phyloP scores from a whole-genome alignment of 2,329 filamentous ascomycete species.

The Neonectria magnoliae region DNA sequence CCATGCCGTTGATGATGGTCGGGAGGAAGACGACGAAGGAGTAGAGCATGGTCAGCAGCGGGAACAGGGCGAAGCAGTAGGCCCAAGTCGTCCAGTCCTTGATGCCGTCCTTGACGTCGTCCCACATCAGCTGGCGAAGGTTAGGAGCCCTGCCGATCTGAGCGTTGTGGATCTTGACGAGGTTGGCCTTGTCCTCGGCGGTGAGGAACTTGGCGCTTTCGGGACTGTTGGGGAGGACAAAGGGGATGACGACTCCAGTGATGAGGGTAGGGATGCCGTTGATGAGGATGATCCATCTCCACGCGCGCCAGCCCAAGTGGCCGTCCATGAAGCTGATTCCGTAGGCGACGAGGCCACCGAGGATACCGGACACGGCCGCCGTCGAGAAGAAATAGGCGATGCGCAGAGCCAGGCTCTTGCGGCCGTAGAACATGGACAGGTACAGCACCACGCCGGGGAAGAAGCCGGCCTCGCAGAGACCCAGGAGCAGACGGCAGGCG shows the following conservation, averaged over 20 bases:
- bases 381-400: slow-evolving; percentile 71
- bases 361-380: slow-evolving; percentile 70
- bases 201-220: slow-evolving; percentile 57
- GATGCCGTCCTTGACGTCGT: slow-evolving; percentile 36
- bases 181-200: slow-evolving; percentile 53
- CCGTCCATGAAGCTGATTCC: slow-evolving; percentile 72
- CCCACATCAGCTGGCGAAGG: slow-evolving; percentile 42
- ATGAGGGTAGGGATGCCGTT: slow-evolving; percentile 59
- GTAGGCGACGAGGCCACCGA: slow-evolving; percentile 72
- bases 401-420: slow-evolving; percentile 68
- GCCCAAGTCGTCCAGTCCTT: slow-evolving; percentile 72
- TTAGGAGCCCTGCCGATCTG: slow-evolving; percentile 51
- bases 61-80: slow-evolving; percentile 69
- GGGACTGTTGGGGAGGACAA: slow-evolving; percentile 67
- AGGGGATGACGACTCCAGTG: slow-evolving; percentile 64
- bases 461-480: slow-evolving; percentile 58
- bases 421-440: slow-evolving; percentile 72
- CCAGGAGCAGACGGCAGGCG: slow-evolving; percentile 51
- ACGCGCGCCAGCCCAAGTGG: slow-evolving; percentile 64
- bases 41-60: slow-evolving; percentile 73
- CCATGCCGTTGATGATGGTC: slow-evolving; percentile 73
- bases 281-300: slow-evolving; percentile 73
- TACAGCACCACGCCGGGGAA: slow-evolving; percentile 61
- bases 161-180: slow-evolving; percentile 59
- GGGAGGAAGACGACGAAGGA: slow-evolving; percentile 75